Base-by-base conservation (phyloP, 805 yeast species). In the Metschnikowia baotianmanensis region DNA sequence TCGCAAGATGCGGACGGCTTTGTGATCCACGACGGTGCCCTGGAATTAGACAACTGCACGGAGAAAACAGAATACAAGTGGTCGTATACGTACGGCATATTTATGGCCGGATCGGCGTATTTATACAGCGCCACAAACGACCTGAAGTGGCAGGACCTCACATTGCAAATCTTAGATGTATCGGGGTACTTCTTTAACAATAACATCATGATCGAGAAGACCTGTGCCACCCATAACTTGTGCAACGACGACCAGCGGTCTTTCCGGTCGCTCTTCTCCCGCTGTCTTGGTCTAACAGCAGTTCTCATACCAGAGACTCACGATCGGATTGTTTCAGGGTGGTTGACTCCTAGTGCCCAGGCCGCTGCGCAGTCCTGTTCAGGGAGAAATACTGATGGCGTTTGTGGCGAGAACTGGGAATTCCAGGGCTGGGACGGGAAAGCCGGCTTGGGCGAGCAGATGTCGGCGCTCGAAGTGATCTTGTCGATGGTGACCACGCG, bases 301-400 rank as follows among this genome's bases (percentile, higher is more conserved):
- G 61, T 62, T 11, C 56, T 84, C 42, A 78, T 76, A 10, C 83
- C 87, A 3, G 59, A 60, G 2, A 67, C 77, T 4, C 55, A 58
- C 21, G 74, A 63, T 26, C 56, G 58, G 4, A 73, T 85, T 31
- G 31, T 32, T 22, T 42, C 15, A 31, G 24, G 30, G 28, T 50
- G 48, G 48, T 40, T 50, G 28, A 54, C 47, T 39, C 61, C 70
- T 3, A 75, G 84, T 36, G 88, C 90, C 0, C 50, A 58, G 38
- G 90, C 77, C 3, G 90, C 88, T 6, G 89, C 89, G 1, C 62
- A 66, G 35, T 72, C 88, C 1, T 85, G 95, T 62, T 59, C 75
- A n/a, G 95, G 91, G 54, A 97, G 96, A 55, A 46, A 65, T 5
- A 97, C 90, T 59, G 87, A 87, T n/a, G 83, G 80, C 48, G 90